These are phyloP conservation scores for Yamadazyma aaseri DNA, from an alignment of 1,139 yeast genomes.

Conservation along the genomic window DNA sequence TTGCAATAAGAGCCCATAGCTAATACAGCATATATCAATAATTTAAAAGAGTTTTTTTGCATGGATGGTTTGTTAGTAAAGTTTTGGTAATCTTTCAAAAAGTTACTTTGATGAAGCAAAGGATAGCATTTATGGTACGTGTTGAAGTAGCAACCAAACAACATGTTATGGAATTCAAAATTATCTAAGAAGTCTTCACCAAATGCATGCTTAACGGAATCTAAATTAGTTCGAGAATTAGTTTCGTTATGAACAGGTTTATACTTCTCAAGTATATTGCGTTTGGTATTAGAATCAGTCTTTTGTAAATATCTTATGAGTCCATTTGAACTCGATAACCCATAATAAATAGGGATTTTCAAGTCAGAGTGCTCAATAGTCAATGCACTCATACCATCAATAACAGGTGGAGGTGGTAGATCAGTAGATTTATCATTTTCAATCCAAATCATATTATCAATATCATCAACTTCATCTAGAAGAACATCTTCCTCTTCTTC, in stretches of 20 bases:
- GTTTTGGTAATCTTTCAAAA: slow-evolving; percentile 5
- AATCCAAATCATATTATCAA: slow-evolving; percentile 7
- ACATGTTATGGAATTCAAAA: slow-evolving; percentile 4
- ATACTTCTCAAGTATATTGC: slow-evolving; percentile 4
- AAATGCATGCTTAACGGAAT: slow-evolving; percentile 4
- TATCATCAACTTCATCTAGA: slow-evolving; percentile 7
- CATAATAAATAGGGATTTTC: slow-evolving; percentile 8
- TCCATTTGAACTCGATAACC: slow-evolving; percentile 10
- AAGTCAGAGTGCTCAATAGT: slow-evolving; percentile 4
- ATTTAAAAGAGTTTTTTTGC: slow-evolving; percentile 3
- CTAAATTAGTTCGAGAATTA: slow-evolving; percentile 2
- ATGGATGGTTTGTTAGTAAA: slow-evolving; percentile 3
- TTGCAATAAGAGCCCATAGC: slow-evolving; percentile 66
- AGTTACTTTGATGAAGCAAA: slow-evolving; percentile 1
- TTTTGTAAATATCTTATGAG: slow-evolving; percentile 7
- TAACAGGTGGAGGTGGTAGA: background rate
- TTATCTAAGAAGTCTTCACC: slow-evolving; percentile 7
- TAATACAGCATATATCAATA: slow-evolving; percentile 48
- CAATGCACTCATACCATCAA: slow-evolving; percentile 11
- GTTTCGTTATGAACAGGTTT: slow-evolving; percentile 3
- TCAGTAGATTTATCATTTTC: slow-evolving; percentile 4
- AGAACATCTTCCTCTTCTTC: slow-evolving; percentile 6
- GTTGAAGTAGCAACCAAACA: slow-evolving; percentile 6
- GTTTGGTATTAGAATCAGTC: slow-evolving; percentile 3
- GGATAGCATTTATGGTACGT: slow-evolving; percentile 7